Evolutionary conservation across 371 early-diverging fungal genomes (phyloP).

Genomic region (Coemansia sp.): DNA sequence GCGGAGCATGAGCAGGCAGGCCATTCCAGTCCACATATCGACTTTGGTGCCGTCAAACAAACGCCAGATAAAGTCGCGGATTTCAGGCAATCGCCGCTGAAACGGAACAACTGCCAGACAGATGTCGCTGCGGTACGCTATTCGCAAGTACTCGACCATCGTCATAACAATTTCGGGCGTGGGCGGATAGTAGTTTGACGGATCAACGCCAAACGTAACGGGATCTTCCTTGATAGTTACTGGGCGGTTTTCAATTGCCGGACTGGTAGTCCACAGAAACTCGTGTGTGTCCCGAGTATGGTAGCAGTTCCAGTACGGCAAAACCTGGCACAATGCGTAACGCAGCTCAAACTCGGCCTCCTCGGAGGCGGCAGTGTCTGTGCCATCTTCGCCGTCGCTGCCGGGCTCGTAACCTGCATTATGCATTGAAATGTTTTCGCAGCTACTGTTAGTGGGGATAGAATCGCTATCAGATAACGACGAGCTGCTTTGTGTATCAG

Average conservation of each 20-base stretch:
- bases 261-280: slow-evolving; percentile 11
- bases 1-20: slow-evolving; percentile 28
- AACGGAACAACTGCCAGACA: slow-evolving; percentile 21
- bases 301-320: slow-evolving; percentile 39
- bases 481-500: not conserved
- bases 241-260: slow-evolving; percentile 2
- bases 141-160: slow-evolving; percentile 23
- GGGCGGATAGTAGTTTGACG: slow-evolving; percentile 10
- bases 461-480: not conserved
- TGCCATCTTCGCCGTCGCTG: not conserved
- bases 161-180: slow-evolving; percentile 30
- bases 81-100: slow-evolving; percentile 27
- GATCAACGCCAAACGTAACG: not conserved
- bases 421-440: not conserved
- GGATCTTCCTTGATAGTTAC: slow-evolving; percentile 1
- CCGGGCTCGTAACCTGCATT: not conserved
- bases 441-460: not conserved
- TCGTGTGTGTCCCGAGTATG: slow-evolving; percentile 20
- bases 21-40: slow-evolving; percentile 34
- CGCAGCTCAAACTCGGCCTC: slow-evolving; percentile 3
- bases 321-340: slow-evolving; percentile 7
- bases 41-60: slow-evolving; percentile 21
- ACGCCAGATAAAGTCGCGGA: slow-evolving; percentile 38
- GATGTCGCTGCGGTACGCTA: slow-evolving; percentile 17
- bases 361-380: not conserved